Base-by-base conservation (phyloP, 192 early-diverging fungal species). In the Rhizophagus clarus region DNA sequence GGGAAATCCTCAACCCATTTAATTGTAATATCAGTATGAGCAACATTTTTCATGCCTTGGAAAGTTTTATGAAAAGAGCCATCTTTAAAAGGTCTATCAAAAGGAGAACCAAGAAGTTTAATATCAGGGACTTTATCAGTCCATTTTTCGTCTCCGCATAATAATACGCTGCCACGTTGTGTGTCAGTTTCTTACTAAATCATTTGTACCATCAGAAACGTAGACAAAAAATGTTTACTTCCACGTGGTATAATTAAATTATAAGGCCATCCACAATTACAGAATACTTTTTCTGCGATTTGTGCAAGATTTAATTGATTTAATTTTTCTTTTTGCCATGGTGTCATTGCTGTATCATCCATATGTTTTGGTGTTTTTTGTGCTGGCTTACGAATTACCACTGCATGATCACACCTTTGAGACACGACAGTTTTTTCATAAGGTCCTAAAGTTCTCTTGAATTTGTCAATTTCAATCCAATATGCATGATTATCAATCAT, bases 1-100 rank as follows among this genome's bases (percentile, higher is more conserved):
- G 63, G 24, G 17, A 66, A 66, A 26, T 66, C 63, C 1, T 66
- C 63, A 66, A 31, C 63, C 63, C 63, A 70, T 70, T 37, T 70
- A 70, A 70, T 70, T 20, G 68, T 42, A 17, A 70, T 22, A 70
- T 70, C 37, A 22, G 14, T 40, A 22, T 31, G 17, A 70, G 68
- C 68, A 70, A 40, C 68, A 42, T 70, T 70, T 31, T 70, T 14
- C 34, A 70, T 22, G 17, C 68, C 68, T 37, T 32, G 12, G n/a
- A 70, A 70, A 32, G 32, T 70, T 70, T 70, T 70, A 37, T 70
- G 17, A 70, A n/a, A 70, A 20, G 68, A 70, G 11, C 32, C 32
- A 40, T 70, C 22, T 70, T 70, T 70, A 42, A 70, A 70, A n/a
- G 68, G 68, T 70, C 68, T 15, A 70, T 70, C 22, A 70, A 70